Conservation (phyloP, 306 rosid genomes). For the Begonia masoniana region DNA sequence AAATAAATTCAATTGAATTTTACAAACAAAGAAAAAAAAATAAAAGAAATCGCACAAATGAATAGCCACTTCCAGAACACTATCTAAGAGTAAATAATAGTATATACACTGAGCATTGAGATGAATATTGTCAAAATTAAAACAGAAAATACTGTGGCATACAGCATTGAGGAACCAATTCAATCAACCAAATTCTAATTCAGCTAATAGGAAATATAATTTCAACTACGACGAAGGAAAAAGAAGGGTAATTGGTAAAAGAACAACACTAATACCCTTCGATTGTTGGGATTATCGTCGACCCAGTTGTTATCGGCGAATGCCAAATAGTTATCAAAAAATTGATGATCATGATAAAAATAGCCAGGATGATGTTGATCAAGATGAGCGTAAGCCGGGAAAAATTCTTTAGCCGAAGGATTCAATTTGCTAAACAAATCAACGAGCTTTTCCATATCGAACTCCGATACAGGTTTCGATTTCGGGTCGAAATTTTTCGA, state of each 20-base stretch:
- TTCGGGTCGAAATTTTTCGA: constrained; percentile 55
- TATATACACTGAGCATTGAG: too few species aligned
- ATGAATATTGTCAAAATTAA: not conserved
- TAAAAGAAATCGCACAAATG: too few species aligned
- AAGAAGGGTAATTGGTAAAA: constrained; percentile 14
- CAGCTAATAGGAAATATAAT: constrained; percentile 2
- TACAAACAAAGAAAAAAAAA: too few species aligned
- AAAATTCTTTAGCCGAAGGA: constrained; percentile 82
- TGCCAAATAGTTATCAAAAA: constrained; percentile 31
- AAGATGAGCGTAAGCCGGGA: constrained; percentile 52
- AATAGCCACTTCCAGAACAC: too few species aligned
- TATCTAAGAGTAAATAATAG: too few species aligned
- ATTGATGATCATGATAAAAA: constrained; percentile 26
- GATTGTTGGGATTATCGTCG: constrained; percentile 38
- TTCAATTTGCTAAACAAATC: constrained; percentile 90
- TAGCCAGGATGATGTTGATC: constrained; percentile 19
- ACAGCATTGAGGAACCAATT: not conserved
- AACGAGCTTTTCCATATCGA: constrained; percentile 80
- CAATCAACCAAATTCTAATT: not conserved
- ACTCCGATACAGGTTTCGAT: constrained; percentile 44
- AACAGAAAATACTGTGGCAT: not conserved
- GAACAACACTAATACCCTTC: constrained; percentile 41
- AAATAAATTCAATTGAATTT: too few species aligned
- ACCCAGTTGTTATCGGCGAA: constrained; percentile 32
- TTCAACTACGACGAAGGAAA: not conserved